A percentile compares a stretch with the other conserved stretches of the same genome.
Conservation (phyloP, 2,329 filamentous ascomycete species). For the Penicillium sp. region DNA sequence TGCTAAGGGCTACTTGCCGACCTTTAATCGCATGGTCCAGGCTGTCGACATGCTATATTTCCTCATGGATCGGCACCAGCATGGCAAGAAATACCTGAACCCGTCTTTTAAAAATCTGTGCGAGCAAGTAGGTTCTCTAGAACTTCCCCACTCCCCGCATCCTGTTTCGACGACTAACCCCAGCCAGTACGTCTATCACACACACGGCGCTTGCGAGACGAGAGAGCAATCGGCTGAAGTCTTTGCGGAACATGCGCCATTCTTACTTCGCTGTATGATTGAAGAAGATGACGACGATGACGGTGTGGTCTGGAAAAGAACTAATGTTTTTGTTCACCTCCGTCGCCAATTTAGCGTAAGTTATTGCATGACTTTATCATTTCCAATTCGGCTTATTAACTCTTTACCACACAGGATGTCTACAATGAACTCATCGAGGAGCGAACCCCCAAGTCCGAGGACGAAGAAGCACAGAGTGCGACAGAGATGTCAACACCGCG, state of each 20-base stretch:
- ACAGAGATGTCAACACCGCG: conserved; percentile 24
- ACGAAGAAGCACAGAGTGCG: conserved; percentile 22
- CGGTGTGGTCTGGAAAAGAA: conserved; percentile 47
- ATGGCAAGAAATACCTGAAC: conserved; percentile 37
- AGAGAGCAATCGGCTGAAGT: conserved; percentile 50
- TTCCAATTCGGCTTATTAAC: neutral
- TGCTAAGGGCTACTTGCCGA: conserved; percentile 52
- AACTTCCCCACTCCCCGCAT: neutral
- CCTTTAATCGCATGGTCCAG: conserved; percentile 59
- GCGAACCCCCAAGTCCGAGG: conserved; percentile 24
- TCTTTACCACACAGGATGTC: conserved; percentile 29
- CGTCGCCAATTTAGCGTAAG: conserved; percentile 45
- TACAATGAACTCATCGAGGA: conserved; percentile 34
- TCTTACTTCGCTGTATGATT: conserved; percentile 51
- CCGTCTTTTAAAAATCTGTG: conserved; percentile 42
- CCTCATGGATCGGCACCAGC: conserved; percentile 58
- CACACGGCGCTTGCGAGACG: conserved; percentile 45
- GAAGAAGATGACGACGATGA: conserved; percentile 46
- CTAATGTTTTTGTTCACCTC: conserved; percentile 47
- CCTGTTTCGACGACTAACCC: conserved; percentile 7
- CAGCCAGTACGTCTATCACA: conserved; percentile 44
- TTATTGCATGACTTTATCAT: neutral
- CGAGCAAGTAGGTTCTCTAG: conserved; percentile 38
- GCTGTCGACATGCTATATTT: conserved; percentile 63
- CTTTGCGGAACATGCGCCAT: conserved; percentile 48